Base-by-base conservation (phyloP, 1,284 basidiomycete genomes). In the Boletellus sp. region DNA sequence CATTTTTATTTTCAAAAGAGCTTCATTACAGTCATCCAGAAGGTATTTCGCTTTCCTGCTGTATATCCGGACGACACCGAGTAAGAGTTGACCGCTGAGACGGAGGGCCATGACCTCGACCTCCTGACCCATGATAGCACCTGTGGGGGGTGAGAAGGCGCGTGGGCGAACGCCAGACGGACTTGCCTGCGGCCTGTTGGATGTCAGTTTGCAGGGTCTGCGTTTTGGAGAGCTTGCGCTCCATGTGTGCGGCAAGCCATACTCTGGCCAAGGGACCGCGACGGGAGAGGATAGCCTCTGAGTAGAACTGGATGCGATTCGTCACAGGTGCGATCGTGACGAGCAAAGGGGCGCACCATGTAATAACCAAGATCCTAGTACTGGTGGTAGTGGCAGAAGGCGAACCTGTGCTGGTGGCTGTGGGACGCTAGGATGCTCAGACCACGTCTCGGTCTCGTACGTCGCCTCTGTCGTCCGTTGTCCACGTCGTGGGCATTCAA, bases 231-330 rank as follows among this genome's bases (percentile, higher is more conserved):
- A 99, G 84, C 76, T 97, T 97, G 64, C 93, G 85, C 73, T 98
- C 94, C 85, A 96, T 95, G 77, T 98, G 96, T 2, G 97, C 96
- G 22, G 96, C 96, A 47, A 98, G 86, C 96, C 96, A 99, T 76
- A 99, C 93, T 74, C 90, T 93, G 40, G 93, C 95, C 35, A 99
- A 79, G 8, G 95, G 92, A 45, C 96, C 96, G 54, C 93, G 86
- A 67, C 94, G 90, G 49, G 92, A 91, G 58, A 97, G 80, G 70
- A 97, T 91, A 43, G 90, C 86, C 69, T 97, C 94, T 55, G 91
- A 93, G 66, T 95, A 93, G 69, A 96, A 92, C 93, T 90, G 54
- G 16, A 50, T 1, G 22, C 1, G 33, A 8, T 12, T 18, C 10
- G 37, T 37, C 21, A 35, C 15, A 5, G 5, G 4, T 8, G 36